Conservation (phyloP, 1,284 basidiomycete genomes). For the Ceratobasidium sp. region DNA sequence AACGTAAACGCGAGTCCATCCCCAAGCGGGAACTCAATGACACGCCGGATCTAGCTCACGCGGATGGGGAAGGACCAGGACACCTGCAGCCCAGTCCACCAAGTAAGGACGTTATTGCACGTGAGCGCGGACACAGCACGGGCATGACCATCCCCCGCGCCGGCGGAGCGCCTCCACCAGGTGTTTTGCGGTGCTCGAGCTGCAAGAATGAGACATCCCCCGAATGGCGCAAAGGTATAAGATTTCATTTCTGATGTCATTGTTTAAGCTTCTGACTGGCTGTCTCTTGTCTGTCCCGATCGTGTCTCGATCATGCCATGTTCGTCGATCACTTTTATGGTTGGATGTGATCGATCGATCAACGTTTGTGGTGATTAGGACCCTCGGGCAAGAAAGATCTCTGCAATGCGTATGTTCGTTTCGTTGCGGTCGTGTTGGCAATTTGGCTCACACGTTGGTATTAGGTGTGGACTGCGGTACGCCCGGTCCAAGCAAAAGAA, state of each 20-base stretch:
- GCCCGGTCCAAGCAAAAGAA: slow-evolving; percentile 83
- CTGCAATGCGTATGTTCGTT: slow-evolving; percentile 83
- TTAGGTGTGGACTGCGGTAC: slow-evolving; percentile 78
- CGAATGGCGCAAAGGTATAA: slow-evolving; percentile 85
- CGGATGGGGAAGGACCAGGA: background rate
- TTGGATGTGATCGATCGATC: slow-evolving; percentile 32
- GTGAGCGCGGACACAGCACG: slow-evolving; percentile 27
- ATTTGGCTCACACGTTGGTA: slow-evolving; percentile 42
- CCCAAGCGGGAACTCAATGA: slow-evolving; percentile 18
- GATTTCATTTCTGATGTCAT: background rate
- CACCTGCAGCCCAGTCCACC: background rate
- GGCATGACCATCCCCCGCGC: slow-evolving; percentile 43
- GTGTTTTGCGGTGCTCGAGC: slow-evolving; percentile 77
- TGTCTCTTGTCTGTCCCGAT: slow-evolving; percentile 18
- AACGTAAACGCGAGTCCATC: background rate
- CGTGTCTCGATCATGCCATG: slow-evolving; percentile 22
- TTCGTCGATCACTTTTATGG: slow-evolving; percentile 23
- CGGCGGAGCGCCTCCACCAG: slow-evolving; percentile 68
- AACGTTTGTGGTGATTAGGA: slow-evolving; percentile 45
- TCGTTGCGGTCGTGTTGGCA: slow-evolving; percentile 42
- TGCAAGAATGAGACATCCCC: slow-evolving; percentile 86
- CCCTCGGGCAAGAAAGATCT: slow-evolving; percentile 89
- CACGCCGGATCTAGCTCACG: background rate
- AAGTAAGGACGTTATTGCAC: slow-evolving; percentile 18
- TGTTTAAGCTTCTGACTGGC: background rate